Conservation (phyloP, 177 flowering plant genomes). For the Tripterygium wilfordii region DNA sequence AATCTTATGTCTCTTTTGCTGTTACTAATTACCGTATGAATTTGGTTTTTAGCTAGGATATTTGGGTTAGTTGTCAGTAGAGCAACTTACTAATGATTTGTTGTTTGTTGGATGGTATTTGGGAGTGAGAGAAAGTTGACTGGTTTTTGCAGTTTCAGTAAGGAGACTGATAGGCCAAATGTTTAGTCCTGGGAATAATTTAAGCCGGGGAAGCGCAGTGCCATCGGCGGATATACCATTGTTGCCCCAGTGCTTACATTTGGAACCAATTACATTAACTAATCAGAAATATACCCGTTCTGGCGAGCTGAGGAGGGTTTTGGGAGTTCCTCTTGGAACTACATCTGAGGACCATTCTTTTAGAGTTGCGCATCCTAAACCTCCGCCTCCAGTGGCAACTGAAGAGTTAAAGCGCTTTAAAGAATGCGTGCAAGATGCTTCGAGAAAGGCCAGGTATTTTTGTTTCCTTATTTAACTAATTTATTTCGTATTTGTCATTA, state of each 20-base stretch:
- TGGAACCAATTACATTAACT: constrained; percentile 39
- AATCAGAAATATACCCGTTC: constrained; percentile 31
- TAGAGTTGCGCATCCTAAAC: constrained; percentile 36
- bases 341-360: constrained; percentile 31
- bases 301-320: constrained; percentile 36
- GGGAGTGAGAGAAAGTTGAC: no score
- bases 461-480: neutral
- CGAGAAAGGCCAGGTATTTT: constrained; percentile 35
- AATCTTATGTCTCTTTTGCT: no score
- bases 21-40: no score
- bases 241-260: constrained; percentile 31
- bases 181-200: constrained; percentile 24
- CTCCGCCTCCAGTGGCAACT: constrained; percentile 30
- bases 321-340: constrained; percentile 28
- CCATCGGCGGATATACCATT: constrained; percentile 24
- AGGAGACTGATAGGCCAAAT: constrained; percentile 11
- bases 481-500: no score
- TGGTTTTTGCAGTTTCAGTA: constrained; percentile 1
- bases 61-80: no score
- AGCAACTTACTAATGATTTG: no score
- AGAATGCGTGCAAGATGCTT: constrained; percentile 39
- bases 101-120: no score
- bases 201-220: constrained; percentile 17
- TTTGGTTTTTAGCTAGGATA: no score
- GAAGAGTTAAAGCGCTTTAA: constrained; percentile 62